Base-by-base conservation (phyloP, 2,329 filamentous ascomycete species). In the Botryotinia globosa region DNA sequence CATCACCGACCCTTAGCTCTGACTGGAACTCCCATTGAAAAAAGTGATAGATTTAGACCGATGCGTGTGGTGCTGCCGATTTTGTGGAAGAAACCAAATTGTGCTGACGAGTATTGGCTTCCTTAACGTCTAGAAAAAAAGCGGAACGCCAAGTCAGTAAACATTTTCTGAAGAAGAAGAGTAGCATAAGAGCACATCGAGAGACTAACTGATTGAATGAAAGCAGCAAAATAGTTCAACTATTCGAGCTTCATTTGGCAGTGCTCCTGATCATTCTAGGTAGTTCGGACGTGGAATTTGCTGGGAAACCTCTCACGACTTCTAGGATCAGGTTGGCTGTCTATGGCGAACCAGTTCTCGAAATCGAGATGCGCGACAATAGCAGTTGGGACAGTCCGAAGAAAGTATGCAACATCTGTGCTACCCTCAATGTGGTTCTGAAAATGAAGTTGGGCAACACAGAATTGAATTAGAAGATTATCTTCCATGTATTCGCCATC, bases 251-350 rank as follows among this genome's bases (percentile, higher is more conserved):
- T 14, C 1, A n/a, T 0, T 54, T n/a, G 12, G 25, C 25, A 54
- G 25, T 7, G 25, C 25, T 51, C 25, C 12, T 5, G 25, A n/a
- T 29, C 12, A 1, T 29, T 4, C 7, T 16, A 0, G 51, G 5
- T 16, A n/a, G 0, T 0, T 1, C 16, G 25, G 8, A 54, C 25
- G 12, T n/a, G 48, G 1, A 54, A 54, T 16, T 3, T 1, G 12
- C 48, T n/a, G 14, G 48, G 25, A 54, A 16, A 54, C 1, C 1
- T 51, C n/a, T n/a, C 10, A 16, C 25, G 25, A 54, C 1, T n/a
- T 54, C 48, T 54, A 6, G 48, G 48, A 7, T 20, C 42, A n/a
- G n/a, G 7, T 20, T 7, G 1, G 16, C 7, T 44, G 42, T 44
- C 16, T 20, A 8, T 2, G 8, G 0, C 8, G 42, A 0, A 44